A percentile compares a stretch with the other conserved stretches of the same genome.
Conservation (phyloP, 2,329 filamentous ascomycete species). For the Nectriaceae sp. region DNA sequence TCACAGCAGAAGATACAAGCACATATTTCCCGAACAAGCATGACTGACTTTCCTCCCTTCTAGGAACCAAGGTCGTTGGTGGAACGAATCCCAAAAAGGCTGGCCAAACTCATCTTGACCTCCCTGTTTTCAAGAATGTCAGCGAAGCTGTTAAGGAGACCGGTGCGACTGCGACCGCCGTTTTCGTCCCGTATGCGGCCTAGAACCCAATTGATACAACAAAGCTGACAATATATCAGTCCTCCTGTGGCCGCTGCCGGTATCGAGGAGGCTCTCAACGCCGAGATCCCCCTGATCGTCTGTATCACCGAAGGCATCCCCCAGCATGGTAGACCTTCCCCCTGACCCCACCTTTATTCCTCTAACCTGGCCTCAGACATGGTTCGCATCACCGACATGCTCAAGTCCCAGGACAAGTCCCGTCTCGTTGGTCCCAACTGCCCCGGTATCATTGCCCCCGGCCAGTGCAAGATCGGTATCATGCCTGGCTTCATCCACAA, state of each 20-base stretch:
- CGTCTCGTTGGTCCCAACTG: constrained; percentile 97
- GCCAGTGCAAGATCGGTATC: constrained; percentile 99
- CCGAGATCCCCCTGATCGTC: constrained; percentile 92
- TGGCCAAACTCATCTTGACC: constrained; percentile 82
- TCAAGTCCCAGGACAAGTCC: constrained; percentile 97
- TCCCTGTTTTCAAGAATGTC: constrained; percentile 91
- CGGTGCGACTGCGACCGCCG: constrained; percentile 86
- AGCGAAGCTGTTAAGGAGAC: constrained; percentile 86
- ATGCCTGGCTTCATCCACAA: constrained; percentile 99
- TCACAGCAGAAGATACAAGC: constrained; percentile 27
- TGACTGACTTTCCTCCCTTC: constrained; percentile 2
- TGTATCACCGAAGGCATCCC: constrained; percentile 98
- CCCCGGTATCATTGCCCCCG: constrained; percentile 91
- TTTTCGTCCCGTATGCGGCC: constrained; percentile 84
- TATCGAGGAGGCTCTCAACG: constrained; percentile 94
- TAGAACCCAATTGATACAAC: constrained; percentile 7
- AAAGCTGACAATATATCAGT: constrained; percentile 47
- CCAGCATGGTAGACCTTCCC: constrained; percentile 74
- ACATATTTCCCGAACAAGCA: background rate
- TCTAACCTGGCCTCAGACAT: constrained; percentile 65
- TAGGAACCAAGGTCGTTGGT: constrained; percentile 95
- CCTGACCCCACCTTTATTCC: constrained; percentile 5
- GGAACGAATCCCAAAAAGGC: constrained; percentile 99
- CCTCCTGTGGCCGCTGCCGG: constrained; percentile 88
- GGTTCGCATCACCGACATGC: constrained; percentile 97